phyloP scores from a whole-genome alignment of 2,329 filamentous ascomycete species.

The Arthrobotrys entomopaga region DNA sequence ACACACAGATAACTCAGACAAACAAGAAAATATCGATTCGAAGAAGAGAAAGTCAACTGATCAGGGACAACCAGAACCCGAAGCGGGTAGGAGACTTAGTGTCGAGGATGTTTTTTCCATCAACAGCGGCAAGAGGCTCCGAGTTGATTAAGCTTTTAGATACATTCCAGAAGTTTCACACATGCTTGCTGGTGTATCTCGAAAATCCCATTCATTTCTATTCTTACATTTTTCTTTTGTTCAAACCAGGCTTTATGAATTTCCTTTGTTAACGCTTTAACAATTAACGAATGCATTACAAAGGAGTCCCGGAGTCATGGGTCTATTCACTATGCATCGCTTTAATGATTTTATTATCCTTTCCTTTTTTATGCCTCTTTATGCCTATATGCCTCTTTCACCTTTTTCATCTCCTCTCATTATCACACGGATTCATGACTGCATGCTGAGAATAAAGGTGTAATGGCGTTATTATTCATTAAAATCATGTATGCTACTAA shows the following conservation, averaged over 20 bases:
- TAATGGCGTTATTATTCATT: too few relatives aligned
- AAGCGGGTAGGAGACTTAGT: constrained; percentile 3
- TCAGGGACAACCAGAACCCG: neutral
- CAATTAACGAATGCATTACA: too few relatives aligned
- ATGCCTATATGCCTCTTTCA: too few relatives aligned
- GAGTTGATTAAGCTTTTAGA: neutral
- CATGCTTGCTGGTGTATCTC: neutral
- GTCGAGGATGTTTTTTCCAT: constrained; percentile 28
- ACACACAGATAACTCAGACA: neutral
- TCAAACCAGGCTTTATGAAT: neutral
- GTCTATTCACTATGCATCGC: too few relatives aligned
- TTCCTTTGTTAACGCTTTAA: too few relatives aligned
- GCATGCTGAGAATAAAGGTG: too few relatives aligned
- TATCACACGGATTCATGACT: too few relatives aligned
- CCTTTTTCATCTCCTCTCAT: too few relatives aligned
- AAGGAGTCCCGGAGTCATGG: too few relatives aligned
- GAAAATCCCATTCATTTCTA: neutral
- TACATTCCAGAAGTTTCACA: neutral
- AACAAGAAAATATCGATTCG: neutral
- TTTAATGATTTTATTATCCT: too few relatives aligned
- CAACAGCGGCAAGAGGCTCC: constrained; percentile 26
- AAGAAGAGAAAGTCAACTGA: constrained; percentile 12
- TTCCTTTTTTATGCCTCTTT: too few relatives aligned
- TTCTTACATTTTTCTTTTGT: neutral
- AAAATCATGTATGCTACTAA: too few relatives aligned